These are phyloP conservation scores for Cydonia oblonga DNA, from an alignment of 331 rosid species.

Conservation along the genomic window DNA sequence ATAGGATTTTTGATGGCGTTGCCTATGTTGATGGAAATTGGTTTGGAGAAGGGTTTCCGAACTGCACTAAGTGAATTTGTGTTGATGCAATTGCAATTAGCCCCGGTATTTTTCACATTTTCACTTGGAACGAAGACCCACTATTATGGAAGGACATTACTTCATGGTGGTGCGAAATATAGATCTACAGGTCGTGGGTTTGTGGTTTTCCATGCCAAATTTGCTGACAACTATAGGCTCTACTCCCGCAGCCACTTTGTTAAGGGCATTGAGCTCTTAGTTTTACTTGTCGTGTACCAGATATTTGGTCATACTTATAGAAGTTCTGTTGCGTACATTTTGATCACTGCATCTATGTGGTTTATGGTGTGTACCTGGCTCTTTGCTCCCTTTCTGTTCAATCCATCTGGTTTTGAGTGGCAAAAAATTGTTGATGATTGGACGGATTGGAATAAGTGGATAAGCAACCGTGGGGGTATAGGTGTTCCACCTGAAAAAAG, in stretches of 20 bases:
- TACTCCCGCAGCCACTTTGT: constrained; percentile 98
- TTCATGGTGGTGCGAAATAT: constrained; percentile 97
- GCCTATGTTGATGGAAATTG: constrained; percentile 98
- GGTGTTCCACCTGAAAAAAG: constrained; percentile 92
- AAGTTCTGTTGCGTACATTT: constrained; percentile 74
- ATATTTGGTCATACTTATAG: constrained; percentile 73
- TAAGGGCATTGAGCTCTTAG: constrained; percentile 94
- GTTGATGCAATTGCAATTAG: no score
- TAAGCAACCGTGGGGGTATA: constrained; percentile 87
- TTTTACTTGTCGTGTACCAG: constrained; percentile 75
- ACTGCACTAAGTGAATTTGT: no score
- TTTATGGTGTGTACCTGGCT: constrained; percentile 99
- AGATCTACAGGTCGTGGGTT: constrained; percentile 95
- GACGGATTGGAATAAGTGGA: constrained; percentile 99
- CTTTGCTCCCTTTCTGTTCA: constrained; percentile 93
- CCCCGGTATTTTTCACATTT: constrained; percentile 56
- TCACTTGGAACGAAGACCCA: constrained; percentile 97
- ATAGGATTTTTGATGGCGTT: constrained; percentile 92
- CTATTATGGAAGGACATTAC: constrained; percentile 91
- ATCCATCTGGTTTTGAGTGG: constrained; percentile 99
- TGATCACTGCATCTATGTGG: constrained; percentile 97
- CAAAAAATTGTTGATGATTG: constrained; percentile 98
- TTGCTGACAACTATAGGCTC: constrained; percentile 95
- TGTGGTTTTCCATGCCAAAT: constrained; percentile 97
- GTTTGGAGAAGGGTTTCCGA: constrained; percentile 15